Percentiles rank a stretch among this genome's conserved stretches.
Evolutionary conservation across 2,329 filamentous ascomycete genomes (phyloP).

Genomic region (Colletotrichum lupini): DNA sequence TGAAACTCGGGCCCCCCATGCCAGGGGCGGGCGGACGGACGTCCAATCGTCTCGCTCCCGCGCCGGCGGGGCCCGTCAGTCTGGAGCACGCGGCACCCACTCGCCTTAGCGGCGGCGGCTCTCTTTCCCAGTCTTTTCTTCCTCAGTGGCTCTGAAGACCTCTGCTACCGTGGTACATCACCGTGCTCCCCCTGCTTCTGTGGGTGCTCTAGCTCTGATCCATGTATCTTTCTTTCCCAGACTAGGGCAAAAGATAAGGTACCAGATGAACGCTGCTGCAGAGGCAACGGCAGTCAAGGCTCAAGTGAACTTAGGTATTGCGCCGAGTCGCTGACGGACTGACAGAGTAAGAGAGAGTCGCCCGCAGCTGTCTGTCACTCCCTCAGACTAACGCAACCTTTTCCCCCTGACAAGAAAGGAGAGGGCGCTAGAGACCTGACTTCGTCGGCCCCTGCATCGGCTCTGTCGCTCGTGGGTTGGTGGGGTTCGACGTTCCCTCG

Average conservation of each 20-base stretch:
- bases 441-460: constrained; percentile 13
- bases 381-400: constrained; percentile 17
- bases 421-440: not conserved
- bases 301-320: not conserved
- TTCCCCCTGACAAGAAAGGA: constrained; percentile 19
- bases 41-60: constrained; percentile 30
- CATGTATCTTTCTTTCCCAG: not conserved
- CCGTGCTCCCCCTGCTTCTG: not conserved
- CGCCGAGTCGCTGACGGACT: not conserved
- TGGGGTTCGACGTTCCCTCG: not conserved
- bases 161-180: not conserved
- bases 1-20: constrained; percentile 31
- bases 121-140: not conserved
- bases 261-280: not conserved
- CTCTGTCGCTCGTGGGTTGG: not conserved
- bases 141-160: not conserved
- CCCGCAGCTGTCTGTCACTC: constrained; percentile 14
- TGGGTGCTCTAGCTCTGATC: not conserved
- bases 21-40: constrained; percentile 16
- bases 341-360: too few species aligned
- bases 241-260: not conserved
- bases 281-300: not conserved
- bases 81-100: constrained; percentile 34
- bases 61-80: constrained; percentile 11
- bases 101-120: constrained; percentile 27